phyloP scores from a whole-genome alignment of 2,329 filamentous ascomycete genomes.

The Chalaropsis thielavioides region DNA sequence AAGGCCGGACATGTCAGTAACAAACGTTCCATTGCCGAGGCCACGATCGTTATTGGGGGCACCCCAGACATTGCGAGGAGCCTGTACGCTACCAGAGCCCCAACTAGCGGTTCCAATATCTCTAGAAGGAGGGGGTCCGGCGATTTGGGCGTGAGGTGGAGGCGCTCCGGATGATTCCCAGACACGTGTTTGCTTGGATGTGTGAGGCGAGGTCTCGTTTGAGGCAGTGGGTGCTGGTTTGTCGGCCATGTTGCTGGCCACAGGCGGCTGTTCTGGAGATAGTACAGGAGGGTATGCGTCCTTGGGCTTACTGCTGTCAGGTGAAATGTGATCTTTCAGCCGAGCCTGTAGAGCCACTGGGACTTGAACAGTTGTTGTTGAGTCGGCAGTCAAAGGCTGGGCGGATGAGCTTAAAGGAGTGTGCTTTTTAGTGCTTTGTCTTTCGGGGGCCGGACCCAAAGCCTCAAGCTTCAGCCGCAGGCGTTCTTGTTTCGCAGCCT shows the following conservation, averaged over 20 bases:
- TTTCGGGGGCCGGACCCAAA: conserved; percentile 49
- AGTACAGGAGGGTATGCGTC: not conserved
- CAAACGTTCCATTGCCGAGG: conserved; percentile 67
- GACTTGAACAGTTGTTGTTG: not conserved
- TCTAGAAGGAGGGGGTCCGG: conserved; percentile 12
- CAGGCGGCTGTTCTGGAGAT: not conserved
- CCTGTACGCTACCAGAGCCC: conserved; percentile 30
- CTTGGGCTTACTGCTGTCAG: not conserved
- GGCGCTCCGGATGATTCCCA: conserved; percentile 14
- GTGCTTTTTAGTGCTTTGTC: conserved; percentile 42
- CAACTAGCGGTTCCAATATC: conserved; percentile 26
- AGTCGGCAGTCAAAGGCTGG: not conserved
- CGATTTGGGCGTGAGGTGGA: conserved; percentile 7
- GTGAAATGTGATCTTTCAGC: not conserved
- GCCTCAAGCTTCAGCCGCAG: conserved; percentile 59
- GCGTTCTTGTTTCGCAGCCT: conserved; percentile 55
- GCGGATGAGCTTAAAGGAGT: conserved; percentile 16
- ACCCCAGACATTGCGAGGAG: conserved; percentile 55
- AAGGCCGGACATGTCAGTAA: conserved; percentile 36
- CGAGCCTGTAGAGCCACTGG: conserved; percentile 3
- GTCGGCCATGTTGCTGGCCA: not conserved
- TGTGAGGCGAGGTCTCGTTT: not conserved
- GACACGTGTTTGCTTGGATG: conserved; percentile 1
- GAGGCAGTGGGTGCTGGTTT: not conserved
- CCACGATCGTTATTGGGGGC: conserved; percentile 56